Percentiles rank a stretch among this genome's conserved stretches.
Conservation (phyloP, 176 grass and related monocot species). For the Eleusine coracana region DNA sequence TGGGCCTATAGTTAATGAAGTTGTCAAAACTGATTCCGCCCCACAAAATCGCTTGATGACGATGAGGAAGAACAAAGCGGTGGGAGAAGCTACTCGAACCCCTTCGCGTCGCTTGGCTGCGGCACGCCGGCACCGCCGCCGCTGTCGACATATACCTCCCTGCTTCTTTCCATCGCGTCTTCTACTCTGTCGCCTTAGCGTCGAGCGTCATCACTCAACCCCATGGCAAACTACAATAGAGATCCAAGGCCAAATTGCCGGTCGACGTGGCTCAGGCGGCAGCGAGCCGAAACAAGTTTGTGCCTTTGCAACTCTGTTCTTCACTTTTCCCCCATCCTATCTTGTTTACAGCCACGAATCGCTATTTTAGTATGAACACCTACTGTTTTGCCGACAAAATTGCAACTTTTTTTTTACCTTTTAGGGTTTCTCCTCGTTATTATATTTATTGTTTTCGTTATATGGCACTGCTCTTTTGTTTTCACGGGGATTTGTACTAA, state of each 20-base stretch:
- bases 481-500: no score
- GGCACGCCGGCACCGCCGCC: not conserved
- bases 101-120: not conserved
- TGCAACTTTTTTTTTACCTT: not conserved
- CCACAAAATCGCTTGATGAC: no score
- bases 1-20: no score
- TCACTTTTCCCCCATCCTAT: not conserved
- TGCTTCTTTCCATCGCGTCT: not conserved
- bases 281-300: conserved; percentile 6
- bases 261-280: not conserved
- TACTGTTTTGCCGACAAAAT: no score
- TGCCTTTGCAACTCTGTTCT: conserved; percentile 6
- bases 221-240: not conserved
- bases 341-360: no score
- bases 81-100: no score
- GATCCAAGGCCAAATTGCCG: not conserved
- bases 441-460: no score
- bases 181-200: not conserved
- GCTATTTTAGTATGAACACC: no score
- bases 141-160: not conserved
- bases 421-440: not conserved
- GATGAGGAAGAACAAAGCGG: no score
- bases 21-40: no score
- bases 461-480: not conserved
- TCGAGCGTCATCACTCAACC: not conserved